Evolutionary conservation across 2,329 filamentous ascomycete species (phyloP).

Genomic region (Cercospora zeina): DNA sequence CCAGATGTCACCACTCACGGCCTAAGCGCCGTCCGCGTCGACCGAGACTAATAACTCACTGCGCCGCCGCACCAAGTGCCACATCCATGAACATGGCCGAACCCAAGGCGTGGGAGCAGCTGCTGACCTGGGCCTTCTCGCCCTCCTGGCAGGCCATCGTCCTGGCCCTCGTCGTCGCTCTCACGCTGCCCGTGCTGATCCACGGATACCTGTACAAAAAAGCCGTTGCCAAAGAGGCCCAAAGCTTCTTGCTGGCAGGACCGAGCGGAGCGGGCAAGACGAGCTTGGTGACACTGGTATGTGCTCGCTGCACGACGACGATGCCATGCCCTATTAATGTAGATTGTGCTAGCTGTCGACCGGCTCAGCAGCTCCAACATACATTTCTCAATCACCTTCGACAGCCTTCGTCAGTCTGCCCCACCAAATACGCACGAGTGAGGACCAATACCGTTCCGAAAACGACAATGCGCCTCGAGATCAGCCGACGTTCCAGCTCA

Average conservation of each 20-base stretch:
- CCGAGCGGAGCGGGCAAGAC: constrained; percentile 87
- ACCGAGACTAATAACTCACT: neutral
- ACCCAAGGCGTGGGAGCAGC: constrained; percentile 30
- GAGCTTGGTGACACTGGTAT: constrained; percentile 75
- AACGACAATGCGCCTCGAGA: constrained; percentile 61
- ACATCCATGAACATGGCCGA: constrained; percentile 12
- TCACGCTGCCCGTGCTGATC: constrained; percentile 73
- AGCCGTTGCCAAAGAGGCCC: constrained; percentile 58
- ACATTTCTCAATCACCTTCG: constrained; percentile 63
- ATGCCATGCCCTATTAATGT: neutral
- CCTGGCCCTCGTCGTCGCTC: constrained; percentile 67
- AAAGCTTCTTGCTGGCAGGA: constrained; percentile 77
- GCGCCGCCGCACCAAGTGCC: neutral
- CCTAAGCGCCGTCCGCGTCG: neutral
- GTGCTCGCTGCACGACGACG: neutral
- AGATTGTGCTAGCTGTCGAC: constrained; percentile 51
- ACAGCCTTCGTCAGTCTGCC: constrained; percentile 59
- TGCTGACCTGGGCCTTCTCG: constrained; percentile 51
- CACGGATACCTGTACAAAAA: constrained; percentile 72
- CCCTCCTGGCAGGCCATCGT: constrained; percentile 56
- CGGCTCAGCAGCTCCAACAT: constrained; percentile 56
- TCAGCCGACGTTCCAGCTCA: constrained; percentile 70
- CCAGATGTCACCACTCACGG: constrained; percentile 5
- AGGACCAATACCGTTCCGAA: constrained; percentile 64
- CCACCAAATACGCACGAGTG: constrained; percentile 53